Conservation (phyloP, 2,329 filamentous ascomycete species). For the Ophiosphaerella herpotricha region DNA sequence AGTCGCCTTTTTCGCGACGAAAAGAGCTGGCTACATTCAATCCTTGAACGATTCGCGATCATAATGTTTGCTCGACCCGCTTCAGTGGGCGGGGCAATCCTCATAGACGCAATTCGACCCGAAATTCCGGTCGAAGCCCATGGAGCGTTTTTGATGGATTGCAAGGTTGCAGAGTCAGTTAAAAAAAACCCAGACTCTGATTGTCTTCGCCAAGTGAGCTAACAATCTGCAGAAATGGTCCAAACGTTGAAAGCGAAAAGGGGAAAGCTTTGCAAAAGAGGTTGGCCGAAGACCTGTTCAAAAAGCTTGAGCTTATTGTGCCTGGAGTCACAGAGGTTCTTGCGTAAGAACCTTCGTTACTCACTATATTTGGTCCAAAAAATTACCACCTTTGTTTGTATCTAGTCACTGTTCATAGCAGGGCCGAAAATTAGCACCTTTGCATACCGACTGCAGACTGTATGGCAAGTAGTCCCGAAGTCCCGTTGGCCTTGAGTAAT, state of each 20-base stretch:
- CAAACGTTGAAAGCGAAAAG: slow-evolving; percentile 12
- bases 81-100: too few species aligned
- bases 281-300: slow-evolving; percentile 19
- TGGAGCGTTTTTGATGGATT: slow-evolving; percentile 26
- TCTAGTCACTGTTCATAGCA: too few species aligned
- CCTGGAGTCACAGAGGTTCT: slow-evolving; percentile 1
- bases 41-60: neutral
- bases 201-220: neutral
- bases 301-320: slow-evolving; percentile 19
- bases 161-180: slow-evolving; percentile 16
- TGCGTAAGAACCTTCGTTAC: too few species aligned
- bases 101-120: slow-evolving; percentile 20
- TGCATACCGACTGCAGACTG: too few species aligned
- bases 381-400: too few species aligned
- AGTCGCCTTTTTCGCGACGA: slow-evolving; percentile 33
- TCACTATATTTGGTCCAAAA: too few species aligned
- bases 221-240: slow-evolving; percentile 9
- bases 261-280: slow-evolving; percentile 12
- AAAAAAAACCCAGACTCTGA: neutral
- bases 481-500: too few species aligned
- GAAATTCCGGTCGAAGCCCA: slow-evolving; percentile 20
- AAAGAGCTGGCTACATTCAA: slow-evolving; percentile 11
- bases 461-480: too few species aligned
- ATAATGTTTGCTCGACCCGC: too few species aligned
- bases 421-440: too few species aligned